Conservation (phyloP, 495 filamentous ascomycete species). For the Parathielavia appendiculata region DNA sequence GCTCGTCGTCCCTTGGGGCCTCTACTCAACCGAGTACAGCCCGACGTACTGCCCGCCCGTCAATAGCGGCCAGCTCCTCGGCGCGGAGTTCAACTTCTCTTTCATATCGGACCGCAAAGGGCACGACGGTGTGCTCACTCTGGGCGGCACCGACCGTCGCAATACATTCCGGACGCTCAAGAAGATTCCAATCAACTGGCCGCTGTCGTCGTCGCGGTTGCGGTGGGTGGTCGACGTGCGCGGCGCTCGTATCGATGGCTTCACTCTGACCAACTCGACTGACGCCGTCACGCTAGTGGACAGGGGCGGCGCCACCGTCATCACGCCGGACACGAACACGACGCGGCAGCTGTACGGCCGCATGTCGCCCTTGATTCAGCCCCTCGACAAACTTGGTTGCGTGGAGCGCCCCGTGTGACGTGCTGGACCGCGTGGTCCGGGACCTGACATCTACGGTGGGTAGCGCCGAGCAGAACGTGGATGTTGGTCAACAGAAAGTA, state of each 20-base stretch:
- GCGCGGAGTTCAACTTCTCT: conserved; percentile 23
- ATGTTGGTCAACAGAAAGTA: conserved; percentile 17
- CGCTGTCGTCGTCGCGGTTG: conserved; percentile 5
- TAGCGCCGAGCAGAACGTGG: neutral
- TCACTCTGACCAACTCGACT: conserved; percentile 8
- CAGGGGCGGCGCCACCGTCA: conserved; percentile 23
- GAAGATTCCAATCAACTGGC: conserved; percentile 19
- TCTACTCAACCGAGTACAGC: neutral
- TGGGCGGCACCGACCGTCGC: conserved; percentile 31
- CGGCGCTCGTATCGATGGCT: conserved; percentile 11
- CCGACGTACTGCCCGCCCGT: conserved; percentile 17
- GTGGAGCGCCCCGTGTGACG: conserved; percentile 25
- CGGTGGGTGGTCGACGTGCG: conserved; percentile 21
- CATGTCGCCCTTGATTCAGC: conserved; percentile 21
- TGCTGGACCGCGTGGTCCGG: conserved; percentile 12
- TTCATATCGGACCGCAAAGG: conserved; percentile 17
- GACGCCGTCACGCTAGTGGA: conserved; percentile 22
- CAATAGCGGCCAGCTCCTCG: conserved; percentile 18
- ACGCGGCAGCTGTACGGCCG: conserved; percentile 22
- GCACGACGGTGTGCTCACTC: conserved; percentile 31
- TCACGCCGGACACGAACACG: conserved; percentile 22
- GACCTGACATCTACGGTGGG: conserved; percentile 24
- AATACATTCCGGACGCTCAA: conserved; percentile 22
- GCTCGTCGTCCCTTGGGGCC: conserved; percentile 1
- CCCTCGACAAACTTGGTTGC: conserved; percentile 20